Conservation (phyloP, 2,329 filamentous ascomycete species). For the Aureobasidium sp. region DNA sequence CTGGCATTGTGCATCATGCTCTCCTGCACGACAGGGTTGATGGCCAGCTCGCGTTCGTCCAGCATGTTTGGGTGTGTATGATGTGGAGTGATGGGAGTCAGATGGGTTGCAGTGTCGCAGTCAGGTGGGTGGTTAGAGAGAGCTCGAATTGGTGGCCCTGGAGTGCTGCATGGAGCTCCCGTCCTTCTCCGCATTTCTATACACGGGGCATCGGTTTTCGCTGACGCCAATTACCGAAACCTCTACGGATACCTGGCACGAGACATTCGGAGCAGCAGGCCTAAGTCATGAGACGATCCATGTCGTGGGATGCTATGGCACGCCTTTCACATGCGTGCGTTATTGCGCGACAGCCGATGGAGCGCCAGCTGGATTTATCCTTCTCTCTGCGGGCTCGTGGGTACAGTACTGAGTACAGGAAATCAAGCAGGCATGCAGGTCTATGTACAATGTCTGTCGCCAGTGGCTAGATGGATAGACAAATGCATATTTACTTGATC, state of each 20-base stretch:
- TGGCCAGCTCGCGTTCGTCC: constrained; percentile 51
- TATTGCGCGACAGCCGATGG: neutral
- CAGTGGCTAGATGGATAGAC: neutral
- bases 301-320: neutral
- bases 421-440: neutral
- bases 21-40: constrained; percentile 69
- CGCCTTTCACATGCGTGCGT: neutral
- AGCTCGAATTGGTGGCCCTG: neutral
- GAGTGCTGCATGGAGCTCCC: neutral
- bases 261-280: neutral
- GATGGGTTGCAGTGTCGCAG: neutral
- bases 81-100: neutral
- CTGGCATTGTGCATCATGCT: constrained; percentile 75
- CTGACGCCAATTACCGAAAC: no score
- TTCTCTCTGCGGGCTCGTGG: neutral
- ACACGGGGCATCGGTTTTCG: neutral
- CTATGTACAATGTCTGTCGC: neutral
- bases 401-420: neutral
- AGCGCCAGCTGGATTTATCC: neutral
- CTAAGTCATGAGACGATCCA: neutral
- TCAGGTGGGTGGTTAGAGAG: neutral
- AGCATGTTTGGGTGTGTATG: neutral
- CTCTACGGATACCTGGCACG: neutral
- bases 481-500: neutral
- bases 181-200: neutral